Evolutionary conservation across 768 basidiomycete genomes (phyloP).

Genomic region (Trametes punicea): DNA sequence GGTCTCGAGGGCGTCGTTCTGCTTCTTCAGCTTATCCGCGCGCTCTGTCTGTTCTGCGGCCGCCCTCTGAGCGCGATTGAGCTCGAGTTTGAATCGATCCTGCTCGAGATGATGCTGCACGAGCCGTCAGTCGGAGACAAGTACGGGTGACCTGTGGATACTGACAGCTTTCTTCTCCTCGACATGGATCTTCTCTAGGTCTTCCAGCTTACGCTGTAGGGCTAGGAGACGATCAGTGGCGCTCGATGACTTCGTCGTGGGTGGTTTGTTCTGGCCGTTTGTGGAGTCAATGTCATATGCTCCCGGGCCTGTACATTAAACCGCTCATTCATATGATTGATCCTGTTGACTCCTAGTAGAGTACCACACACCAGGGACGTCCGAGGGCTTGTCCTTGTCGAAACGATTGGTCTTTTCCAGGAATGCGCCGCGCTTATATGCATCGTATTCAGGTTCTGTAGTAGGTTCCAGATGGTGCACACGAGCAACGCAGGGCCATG

Average conservation of each 20-base stretch:
- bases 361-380: conserved; percentile 40
- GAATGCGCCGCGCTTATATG: conserved; percentile 56
- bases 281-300: conserved; percentile 29
- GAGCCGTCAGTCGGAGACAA: conserved; percentile 2
- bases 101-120: conserved; percentile 56
- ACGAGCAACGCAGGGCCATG: background rate
- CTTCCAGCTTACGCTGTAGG: conserved; percentile 62
- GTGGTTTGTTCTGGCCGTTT: conserved; percentile 27
- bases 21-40: conserved; percentile 61
- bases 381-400: conserved; percentile 39
- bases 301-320: conserved; percentile 32
- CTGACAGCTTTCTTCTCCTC: conserved; percentile 66
- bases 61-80: conserved; percentile 45
- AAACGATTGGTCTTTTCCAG: conserved; percentile 57
- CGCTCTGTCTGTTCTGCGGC: conserved; percentile 50
- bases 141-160: background rate
- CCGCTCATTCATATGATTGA: background rate
- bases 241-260: conserved; percentile 19
- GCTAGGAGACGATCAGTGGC: conserved; percentile 46
- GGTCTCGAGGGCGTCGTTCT: conserved; percentile 52
- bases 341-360: background rate
- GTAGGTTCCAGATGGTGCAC: background rate
- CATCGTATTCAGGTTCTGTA: conserved; percentile 43
- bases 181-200: conserved; percentile 56
- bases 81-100: conserved; percentile 58